Base-by-base conservation (phyloP, 2,329 filamentous ascomycete genomes). In the Hymenoscyphus linearis region DNA sequence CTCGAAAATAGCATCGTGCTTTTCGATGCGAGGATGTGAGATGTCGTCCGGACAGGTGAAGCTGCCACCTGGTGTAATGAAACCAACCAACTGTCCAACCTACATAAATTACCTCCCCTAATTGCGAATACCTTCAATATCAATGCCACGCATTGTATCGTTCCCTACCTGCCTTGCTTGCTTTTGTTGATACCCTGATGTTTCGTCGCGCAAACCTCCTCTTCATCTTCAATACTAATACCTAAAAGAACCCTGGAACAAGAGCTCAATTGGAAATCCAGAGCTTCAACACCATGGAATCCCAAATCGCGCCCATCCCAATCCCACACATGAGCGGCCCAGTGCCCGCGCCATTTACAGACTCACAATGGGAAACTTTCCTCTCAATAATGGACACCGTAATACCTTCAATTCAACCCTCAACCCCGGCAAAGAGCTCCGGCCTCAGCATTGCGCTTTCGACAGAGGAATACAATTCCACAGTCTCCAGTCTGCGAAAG, bases 331-430 rank as follows among this genome's bases (percentile, higher is more conserved):
- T 47, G 40, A 47, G 18, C 18, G 50, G 50, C n/a, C 27, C 50
- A 27, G 13, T 34, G 3, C 12, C 67, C 5, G 68, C 72, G 63
- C 80, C 78, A 68, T 79, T 82, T 67, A 75, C 72, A 47, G 73
- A 77, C 55, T 71, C 74, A 18, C 80, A 85, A 74, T 86, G 84
- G 84, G 71, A 76, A 44, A 79, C 80, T 2, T 69, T 86, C 50
- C 76, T 80, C 65, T 76, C 83, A 2, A 73, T 86, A 6, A 72
- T 85, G 47, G 83, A 86, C 65, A 82, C 80, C n/a, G 73, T 84
- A 18, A 74, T 90, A 35, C 86, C 87, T 2, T 80, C 85, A 22
- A 78, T 90, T 63, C 78, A 77, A 22, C 70, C 77, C 14, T 74
- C 77, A 14, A 54, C 66, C 16, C 44, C 22, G 3, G 35, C 53